Conservation (phyloP, 805 yeast species). For the Isabelozyma rhagii region DNA sequence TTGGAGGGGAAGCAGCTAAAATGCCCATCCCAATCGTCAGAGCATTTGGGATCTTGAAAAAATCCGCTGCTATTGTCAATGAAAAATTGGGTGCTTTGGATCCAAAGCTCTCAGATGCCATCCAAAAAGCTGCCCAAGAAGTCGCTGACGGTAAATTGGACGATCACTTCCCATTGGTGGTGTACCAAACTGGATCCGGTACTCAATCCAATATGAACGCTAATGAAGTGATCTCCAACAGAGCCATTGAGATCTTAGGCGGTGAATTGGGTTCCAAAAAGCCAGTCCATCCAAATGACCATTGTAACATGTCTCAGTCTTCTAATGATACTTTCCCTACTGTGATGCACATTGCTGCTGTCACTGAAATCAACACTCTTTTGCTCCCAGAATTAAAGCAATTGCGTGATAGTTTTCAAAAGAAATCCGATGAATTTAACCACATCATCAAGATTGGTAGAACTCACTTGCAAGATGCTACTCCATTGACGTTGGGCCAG, state of each 20-base stretch:
- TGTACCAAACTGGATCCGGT: slow-evolving; percentile 40
- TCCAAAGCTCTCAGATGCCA: slow-evolving; percentile 28
- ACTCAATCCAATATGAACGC: slow-evolving; percentile 41
- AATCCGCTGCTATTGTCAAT: slow-evolving; percentile 37
- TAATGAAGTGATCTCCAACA: slow-evolving; percentile 36
- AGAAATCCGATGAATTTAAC: slow-evolving; percentile 28
- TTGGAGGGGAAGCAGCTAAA: slow-evolving; percentile 30
- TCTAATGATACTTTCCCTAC: slow-evolving; percentile 41
- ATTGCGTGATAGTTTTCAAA: slow-evolving; percentile 30
- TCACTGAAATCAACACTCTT: slow-evolving; percentile 24
- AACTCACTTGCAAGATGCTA: slow-evolving; percentile 41
- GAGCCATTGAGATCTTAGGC: slow-evolving; percentile 38
- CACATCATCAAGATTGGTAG: slow-evolving; percentile 38
- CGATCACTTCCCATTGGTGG: slow-evolving; percentile 40
- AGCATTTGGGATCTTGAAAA: slow-evolving; percentile 37
- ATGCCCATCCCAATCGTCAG: slow-evolving; percentile 34
- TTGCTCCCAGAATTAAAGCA: slow-evolving; percentile 31
- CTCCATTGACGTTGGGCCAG: slow-evolving; percentile 39
- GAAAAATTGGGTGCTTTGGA: slow-evolving; percentile 31
- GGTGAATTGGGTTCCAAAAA: slow-evolving; percentile 34
- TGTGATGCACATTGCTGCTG: slow-evolving; percentile 42
- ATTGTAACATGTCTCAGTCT: slow-evolving; percentile 38
- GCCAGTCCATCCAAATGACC: slow-evolving; percentile 40
- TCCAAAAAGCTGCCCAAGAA: slow-evolving; percentile 35
- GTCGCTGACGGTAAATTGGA: slow-evolving; percentile 37